Base-by-base conservation (phyloP, 23 red algal genomes). In the Gracilariopsis chorda region DNA sequence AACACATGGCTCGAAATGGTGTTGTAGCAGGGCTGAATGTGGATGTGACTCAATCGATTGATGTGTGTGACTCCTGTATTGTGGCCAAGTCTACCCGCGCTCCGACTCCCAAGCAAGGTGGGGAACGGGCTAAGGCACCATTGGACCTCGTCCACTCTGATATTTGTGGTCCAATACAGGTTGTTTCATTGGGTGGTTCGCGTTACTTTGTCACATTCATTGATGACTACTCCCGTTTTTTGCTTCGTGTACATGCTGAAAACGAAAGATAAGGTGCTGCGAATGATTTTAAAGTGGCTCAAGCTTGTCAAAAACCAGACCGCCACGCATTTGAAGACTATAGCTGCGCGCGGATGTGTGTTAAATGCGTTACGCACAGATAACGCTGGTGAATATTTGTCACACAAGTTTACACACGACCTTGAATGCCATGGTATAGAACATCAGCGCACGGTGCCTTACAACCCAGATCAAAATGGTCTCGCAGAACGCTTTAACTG, bases 141-240 rank as follows among this genome's bases (percentile, higher is more conserved):
- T 37, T 75, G 10, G 69, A 43, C 69, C 25, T 75, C 29, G 25
- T 75, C 7, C 69, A 75, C 43, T 75, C 69, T 28, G 69, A 75
- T 19, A 10, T 75, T 39, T 75, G 69, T 39, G 69, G 69, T 39
- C 69, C 69, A 19, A 21, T 75, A 8, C 32, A 75, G 27, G 25
- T 67, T 25, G 7, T 59, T 25, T 82, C 77, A 56, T 23, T 62
- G 11, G 77, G 77, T 8, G 77, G 77, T 32, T 25, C 77, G 25
- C 36, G 48, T 34, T 82, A 87, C 7, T 71, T 87, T 75, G 28
- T 75, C 24, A 87, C 61, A 51, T 87, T 87, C 33, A 87, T 75
- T 43, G 58, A 87, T 60, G 62, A 87, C 62, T 24, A 70, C 63
- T 30, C 21, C 30, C 27, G 49, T 5, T 81, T 9, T 4, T 37